These are phyloP conservation scores for Trichoderma asperelloides DNA, from an alignment of 495 filamentous ascomycete genomes.

Conservation along the genomic window DNA sequence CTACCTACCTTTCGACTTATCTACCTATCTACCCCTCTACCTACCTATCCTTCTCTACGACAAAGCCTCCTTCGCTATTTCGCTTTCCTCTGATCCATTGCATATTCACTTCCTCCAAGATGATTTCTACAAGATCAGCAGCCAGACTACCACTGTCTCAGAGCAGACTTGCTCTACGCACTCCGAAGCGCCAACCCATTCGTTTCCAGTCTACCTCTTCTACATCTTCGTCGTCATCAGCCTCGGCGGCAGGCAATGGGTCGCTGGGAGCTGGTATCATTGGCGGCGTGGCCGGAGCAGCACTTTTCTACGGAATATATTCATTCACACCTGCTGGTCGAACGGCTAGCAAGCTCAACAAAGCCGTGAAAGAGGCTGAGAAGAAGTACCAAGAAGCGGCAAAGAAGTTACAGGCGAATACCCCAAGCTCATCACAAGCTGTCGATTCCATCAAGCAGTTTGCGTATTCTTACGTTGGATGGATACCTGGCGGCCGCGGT, in stretches of 20 bases:
- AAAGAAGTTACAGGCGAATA: slow-evolving; percentile 40
- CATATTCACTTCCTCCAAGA: background rate
- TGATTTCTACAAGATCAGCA: slow-evolving; percentile 3
- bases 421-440: slow-evolving; percentile 51
- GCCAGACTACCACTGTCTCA: background rate
- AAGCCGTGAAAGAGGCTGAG: slow-evolving; percentile 41
- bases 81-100: background rate
- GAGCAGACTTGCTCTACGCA: background rate
- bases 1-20: background rate
- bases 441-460: slow-evolving; percentile 48
- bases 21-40: background rate
- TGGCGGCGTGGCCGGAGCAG: slow-evolving; percentile 31
- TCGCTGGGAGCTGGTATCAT: slow-evolving; percentile 40
- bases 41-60: background rate
- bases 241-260: background rate
- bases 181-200: background rate
- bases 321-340: slow-evolving; percentile 48
- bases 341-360: slow-evolving; percentile 28
- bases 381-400: slow-evolving; percentile 43
- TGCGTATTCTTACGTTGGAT: slow-evolving; percentile 50
- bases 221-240: background rate
- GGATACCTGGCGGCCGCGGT: slow-evolving; percentile 54
- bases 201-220: slow-evolving; percentile 2
- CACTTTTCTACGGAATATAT: slow-evolving; percentile 43
- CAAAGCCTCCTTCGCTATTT: background rate